Base-by-base conservation (phyloP, 192 early-diverging fungal species). In the Gryganskiella cystojenkinii region DNA sequence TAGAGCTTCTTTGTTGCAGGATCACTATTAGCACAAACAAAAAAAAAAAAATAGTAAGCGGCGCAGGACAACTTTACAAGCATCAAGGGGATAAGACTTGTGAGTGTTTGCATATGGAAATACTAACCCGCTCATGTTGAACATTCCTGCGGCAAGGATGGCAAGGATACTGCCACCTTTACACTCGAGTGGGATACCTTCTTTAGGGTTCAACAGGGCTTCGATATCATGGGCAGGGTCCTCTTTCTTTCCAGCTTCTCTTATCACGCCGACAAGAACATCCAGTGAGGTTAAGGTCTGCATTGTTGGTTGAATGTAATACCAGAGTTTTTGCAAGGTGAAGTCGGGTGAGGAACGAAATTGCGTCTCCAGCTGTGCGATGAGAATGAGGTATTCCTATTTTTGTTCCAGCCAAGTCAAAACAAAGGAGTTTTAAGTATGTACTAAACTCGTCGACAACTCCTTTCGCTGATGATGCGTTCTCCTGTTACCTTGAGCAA, bases 271-370 rank as follows among this genome's bases (percentile, higher is more conserved):
- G 1, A 80, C 81, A 19, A 87, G 68, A 17, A 83, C 65, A 60
- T 86, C 82, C 5, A 86, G 49, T 35, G 72, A 81, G 25, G 65
- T 79, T 80, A 86, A 81, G 8, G 81, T 85, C 63, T 85, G 84
- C 59, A 93, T 52, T 13, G 92, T 93, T 24, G 95, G 95, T 43
- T 91, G 87, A 28, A 97, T 71, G 74, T 98, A 93, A 72, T 90
- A 95, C 94, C 93, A 95, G 10, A 98, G 83, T 79, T 96, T 91
- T 67, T 97, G 96, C n/a, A 98, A 71, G 6, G 95, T 92, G 76
- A 98, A 98, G 8, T 86, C 76, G 1, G 83, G 86, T 9, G 84
- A 88, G 25, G 85, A 84, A 66, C 85, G 86, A 70, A 80, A 93
- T 51, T 95, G 91, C 61, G 92, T 93, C 69, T 99, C 98, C 22